Conservation (phyloP, 1,139 yeast species). For the Yamadazyma diospyri region DNA sequence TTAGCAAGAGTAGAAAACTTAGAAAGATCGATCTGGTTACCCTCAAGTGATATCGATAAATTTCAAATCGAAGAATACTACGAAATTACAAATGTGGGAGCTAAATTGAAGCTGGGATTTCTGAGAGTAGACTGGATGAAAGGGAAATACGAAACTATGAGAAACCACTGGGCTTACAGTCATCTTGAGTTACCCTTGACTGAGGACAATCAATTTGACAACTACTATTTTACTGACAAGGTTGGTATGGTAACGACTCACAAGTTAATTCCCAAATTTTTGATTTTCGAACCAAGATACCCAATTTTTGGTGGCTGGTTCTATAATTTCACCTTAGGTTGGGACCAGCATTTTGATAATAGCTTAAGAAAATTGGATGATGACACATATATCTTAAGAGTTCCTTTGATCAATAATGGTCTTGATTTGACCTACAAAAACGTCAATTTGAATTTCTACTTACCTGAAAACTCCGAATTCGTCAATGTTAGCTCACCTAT, state of each 20-base stretch:
- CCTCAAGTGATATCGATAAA: conserved; percentile 37
- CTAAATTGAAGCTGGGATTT: conserved; percentile 64
- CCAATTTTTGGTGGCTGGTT: conserved; percentile 97
- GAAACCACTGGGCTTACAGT: conserved; percentile 48
- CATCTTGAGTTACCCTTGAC: conserved; percentile 56
- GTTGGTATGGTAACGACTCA: conserved; percentile 96
- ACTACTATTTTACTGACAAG: conserved; percentile 74
- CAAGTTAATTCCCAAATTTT: conserved; percentile 41
- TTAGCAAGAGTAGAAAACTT: conserved; percentile 56
- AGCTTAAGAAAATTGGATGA: conserved; percentile 44
- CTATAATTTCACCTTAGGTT: conserved; percentile 92
- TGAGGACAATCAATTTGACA: conserved; percentile 42
- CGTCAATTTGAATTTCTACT: conserved; percentile 58
- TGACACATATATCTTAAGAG: conserved; percentile 59
- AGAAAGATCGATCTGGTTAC: conserved; percentile 74
- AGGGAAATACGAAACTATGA: conserved; percentile 40
- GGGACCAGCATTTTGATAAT: conserved; percentile 61
- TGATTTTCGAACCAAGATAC: conserved; percentile 77
- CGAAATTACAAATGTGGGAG: conserved; percentile 75
- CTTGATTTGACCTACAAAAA: conserved; percentile 63
- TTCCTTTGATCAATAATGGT: conserved; percentile 77
- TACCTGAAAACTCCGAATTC: conserved; percentile 85
- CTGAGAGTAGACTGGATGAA: conserved; percentile 75
- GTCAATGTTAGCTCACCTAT: conserved; percentile 59
- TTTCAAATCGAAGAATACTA: conserved; percentile 76